Evolutionary conservation across 2,329 filamentous ascomycete genomes (phyloP).

Genomic region (Thielaviopsis ethacetica): DNA sequence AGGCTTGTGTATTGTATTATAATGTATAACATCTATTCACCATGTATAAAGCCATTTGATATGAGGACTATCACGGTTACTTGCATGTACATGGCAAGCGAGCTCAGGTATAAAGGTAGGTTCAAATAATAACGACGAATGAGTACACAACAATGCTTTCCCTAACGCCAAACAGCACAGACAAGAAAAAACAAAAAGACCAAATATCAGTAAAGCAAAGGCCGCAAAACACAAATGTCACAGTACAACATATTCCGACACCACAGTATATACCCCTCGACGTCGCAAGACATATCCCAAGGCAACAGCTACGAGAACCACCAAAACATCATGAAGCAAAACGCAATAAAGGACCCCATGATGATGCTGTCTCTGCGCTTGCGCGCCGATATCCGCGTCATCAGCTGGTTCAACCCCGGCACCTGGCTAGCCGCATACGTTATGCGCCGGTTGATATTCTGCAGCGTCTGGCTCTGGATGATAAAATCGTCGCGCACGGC

Average conservation of each 20-base stretch:
- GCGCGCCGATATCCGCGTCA: constrained; percentile 82
- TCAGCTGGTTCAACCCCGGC: constrained; percentile 82
- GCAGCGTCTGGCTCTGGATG: constrained; percentile 71
- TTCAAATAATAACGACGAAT: not conserved
- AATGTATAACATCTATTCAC: not conserved
- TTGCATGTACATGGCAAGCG: not conserved
- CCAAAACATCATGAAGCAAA: constrained; percentile 77
- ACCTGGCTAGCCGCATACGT: constrained; percentile 79
- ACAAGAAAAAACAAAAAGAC: constrained; percentile 21
- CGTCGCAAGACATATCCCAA: not conserved
- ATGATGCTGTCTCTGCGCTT: constrained; percentile 92
- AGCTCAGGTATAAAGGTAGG: not conserved
- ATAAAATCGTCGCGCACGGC: constrained; percentile 87
- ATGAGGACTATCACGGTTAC: too few species aligned
- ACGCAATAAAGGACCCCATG: constrained; percentile 74
- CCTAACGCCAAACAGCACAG: constrained; percentile 7
- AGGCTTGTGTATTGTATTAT: constrained; percentile 9
- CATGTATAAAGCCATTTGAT: not conserved
- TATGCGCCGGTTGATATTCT: constrained; percentile 81
- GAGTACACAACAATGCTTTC: constrained; percentile 4
- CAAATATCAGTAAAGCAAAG: not conserved
- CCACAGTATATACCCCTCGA: too few species aligned
- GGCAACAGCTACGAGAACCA: constrained; percentile 35
- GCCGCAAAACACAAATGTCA: not conserved
- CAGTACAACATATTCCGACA: not conserved